Percentiles rank a stretch among this genome's conserved stretches.
Evolutionary conservation across 768 basidiomycete genomes (phyloP).

Genomic region (Suillus subalutaceus): DNA sequence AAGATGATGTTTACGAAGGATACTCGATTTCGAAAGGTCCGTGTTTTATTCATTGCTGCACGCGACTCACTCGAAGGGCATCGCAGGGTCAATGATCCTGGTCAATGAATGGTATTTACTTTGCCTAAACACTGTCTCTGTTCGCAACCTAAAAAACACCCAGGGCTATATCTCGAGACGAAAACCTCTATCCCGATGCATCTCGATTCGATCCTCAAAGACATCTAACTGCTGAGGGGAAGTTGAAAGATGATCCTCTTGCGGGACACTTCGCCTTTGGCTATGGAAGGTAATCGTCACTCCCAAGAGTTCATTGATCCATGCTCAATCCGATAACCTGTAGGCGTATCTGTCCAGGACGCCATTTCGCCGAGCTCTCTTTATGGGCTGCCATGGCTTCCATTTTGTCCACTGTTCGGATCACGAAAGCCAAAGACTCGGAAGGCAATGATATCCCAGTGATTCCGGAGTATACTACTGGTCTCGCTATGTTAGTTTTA

Average conservation of each 20-base stretch:
- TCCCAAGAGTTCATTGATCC: not conserved
- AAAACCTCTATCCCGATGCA: not conserved
- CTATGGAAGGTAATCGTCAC: not conserved
- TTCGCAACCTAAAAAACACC: not conserved
- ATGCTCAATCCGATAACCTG: not conserved
- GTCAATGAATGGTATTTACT: not conserved
- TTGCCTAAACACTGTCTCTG: not conserved
- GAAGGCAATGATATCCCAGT: conserved; percentile 8
- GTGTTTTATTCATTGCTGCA: not conserved
- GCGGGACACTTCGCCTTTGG: not conserved
- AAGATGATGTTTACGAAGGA: conserved; percentile 22
- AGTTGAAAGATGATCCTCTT: not conserved
- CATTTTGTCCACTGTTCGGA: conserved; percentile 12
- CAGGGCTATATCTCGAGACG: not conserved
- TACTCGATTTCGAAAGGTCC: conserved; percentile 25
- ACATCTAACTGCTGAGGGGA: not conserved
- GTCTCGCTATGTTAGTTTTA: conserved; percentile 2
- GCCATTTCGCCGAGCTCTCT: conserved; percentile 8
- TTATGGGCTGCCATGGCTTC: conserved; percentile 10
- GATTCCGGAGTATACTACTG: conserved; percentile 2
- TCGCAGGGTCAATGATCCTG: not conserved
- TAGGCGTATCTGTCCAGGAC: conserved; percentile 13
- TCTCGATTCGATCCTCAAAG: conserved; percentile 5
- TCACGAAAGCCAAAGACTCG: conserved; percentile 12
- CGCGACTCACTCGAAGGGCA: not conserved